A percentile compares a stretch with the other conserved stretches of the same genome.
Evolutionary conservation across 2,329 filamentous ascomycete species (phyloP).

Genomic region (Hymenoscyphus repandus): DNA sequence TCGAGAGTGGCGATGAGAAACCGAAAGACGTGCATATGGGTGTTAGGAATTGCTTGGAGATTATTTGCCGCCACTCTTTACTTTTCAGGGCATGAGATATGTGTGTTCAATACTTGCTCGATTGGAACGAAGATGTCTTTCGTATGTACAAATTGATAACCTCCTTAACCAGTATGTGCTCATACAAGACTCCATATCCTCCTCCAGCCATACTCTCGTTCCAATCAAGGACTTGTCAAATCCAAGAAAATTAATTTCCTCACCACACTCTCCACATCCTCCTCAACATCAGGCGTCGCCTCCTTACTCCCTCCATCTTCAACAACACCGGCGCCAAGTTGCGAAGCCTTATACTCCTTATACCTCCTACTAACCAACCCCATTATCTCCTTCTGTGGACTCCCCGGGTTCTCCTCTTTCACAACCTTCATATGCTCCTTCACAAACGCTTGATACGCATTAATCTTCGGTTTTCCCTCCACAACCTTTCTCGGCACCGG

Average conservation of each 20-base stretch:
- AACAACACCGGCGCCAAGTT: constrained; percentile 8
- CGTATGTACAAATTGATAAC: too few relatives aligned
- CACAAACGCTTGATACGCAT: constrained; percentile 54
- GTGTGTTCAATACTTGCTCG: too few relatives aligned
- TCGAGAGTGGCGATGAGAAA: too few relatives aligned
- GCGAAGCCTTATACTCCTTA: constrained; percentile 42
- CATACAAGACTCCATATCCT: too few relatives aligned
- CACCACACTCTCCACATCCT: constrained; percentile 15
- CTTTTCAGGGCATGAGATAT: too few relatives aligned
- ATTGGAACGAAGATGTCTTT: too few relatives aligned
- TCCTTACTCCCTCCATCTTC: constrained; percentile 2
- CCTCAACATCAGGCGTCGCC: constrained; percentile 7
- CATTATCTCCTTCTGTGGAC: constrained; percentile 65
- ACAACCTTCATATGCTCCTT: constrained; percentile 63
- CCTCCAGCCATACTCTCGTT: too few relatives aligned
- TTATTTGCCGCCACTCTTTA: too few relatives aligned
- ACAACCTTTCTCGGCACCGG: constrained; percentile 57
- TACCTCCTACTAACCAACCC: constrained; percentile 59
- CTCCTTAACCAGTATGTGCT: too few relatives aligned
- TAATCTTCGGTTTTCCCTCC: constrained; percentile 27
- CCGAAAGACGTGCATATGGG: too few relatives aligned
- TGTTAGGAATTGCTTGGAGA: too few relatives aligned
- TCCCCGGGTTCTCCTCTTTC: constrained; percentile 46
- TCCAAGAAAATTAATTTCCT: constrained; percentile 31
- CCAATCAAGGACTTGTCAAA: constrained; percentile 24